Base-by-base conservation (phyloP, 1,139 yeast genomes). In the Pneumocystis jirovecii region DNA sequence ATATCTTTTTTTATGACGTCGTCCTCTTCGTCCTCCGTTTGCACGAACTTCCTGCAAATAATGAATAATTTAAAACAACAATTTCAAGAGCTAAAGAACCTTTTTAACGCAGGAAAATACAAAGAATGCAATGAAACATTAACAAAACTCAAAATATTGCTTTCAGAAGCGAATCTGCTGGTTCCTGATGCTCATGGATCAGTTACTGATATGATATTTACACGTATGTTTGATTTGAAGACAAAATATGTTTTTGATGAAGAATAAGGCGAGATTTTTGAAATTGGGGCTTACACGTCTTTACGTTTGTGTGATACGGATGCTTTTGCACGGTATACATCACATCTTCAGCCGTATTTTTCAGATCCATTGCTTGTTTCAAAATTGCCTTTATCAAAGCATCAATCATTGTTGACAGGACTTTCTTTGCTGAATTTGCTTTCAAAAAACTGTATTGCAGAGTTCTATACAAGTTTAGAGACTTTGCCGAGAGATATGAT, bases 391-490 rank as follows among this genome's bases (percentile, higher is more conserved):
- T 21, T 34, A 21, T 40, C 59, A 15, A 25, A 56, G 19, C 62
- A 64, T 19, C 63, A 34, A 7, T 60, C 56, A 31, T 40, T 50
- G 29, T 42, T 93, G 72, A 80, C 86, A 67, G 87, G 96, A 65
- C 80, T 93, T 66, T 87, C 89, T 72, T 79, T 93, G 70, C 78
- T 93, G 69, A 82, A 87, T 69, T 78, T 91, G 69, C 81, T 93
- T 69, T 83, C 96, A 19, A 87, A 87, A 73, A 95, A 95, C 64
- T 87, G 86, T 71, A 84, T 90, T 65, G 89, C 95, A 40, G 84
- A 84, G 74, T 93, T 93, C 77, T 97, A 93, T 76, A 85, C 90
- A 45, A 96, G 89, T 74, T 79, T 93, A 69, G 97, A 93, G 75
- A 80, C 80, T 68, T 81, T 91, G 70, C 78, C 79, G 69, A 79